Conservation (phyloP, 106 monocot species). For the Dendrobium chrysotoxum region DNA sequence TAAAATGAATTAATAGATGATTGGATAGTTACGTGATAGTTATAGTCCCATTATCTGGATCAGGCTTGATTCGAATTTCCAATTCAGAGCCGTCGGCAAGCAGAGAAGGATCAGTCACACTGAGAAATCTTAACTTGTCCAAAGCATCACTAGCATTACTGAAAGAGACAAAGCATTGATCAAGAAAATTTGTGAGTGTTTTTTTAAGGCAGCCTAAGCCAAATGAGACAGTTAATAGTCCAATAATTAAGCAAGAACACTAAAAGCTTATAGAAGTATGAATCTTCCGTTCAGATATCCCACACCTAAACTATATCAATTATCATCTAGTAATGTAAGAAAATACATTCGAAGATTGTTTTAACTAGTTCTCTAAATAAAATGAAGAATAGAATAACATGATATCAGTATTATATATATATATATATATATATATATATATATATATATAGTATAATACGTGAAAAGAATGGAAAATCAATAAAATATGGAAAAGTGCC, state of each 20-base stretch:
- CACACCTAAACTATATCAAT: not conserved
- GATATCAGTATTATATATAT: not conserved
- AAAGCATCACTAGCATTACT: conserved; percentile 99
- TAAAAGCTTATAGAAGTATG: not conserved
- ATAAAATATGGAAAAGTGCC: not conserved
- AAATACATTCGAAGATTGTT: not conserved
- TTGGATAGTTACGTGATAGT: conserved; percentile 49
- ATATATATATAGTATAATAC: not conserved
- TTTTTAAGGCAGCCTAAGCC: not conserved
- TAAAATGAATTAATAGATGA: not conserved
- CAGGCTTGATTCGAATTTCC: conserved; percentile 90
- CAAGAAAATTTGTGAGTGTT: not conserved
- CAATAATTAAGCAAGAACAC: not conserved
- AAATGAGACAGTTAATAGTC: not conserved
- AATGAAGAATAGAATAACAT: not conserved
- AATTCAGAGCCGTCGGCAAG: conserved; percentile 69
- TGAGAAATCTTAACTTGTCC: conserved; percentile 91
- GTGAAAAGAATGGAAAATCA: not conserved
- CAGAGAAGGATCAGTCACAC: conserved; percentile 84
- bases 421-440: too few species aligned
- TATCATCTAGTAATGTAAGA: not conserved
- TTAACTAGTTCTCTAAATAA: not conserved
- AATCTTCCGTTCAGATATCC: not conserved
- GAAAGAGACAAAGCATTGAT: conserved; percentile 13
- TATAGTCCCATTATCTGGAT: conserved; percentile 89